Evolutionary conservation across 768 basidiomycete species (phyloP).

Genomic region (Lactarius evosmus): DNA sequence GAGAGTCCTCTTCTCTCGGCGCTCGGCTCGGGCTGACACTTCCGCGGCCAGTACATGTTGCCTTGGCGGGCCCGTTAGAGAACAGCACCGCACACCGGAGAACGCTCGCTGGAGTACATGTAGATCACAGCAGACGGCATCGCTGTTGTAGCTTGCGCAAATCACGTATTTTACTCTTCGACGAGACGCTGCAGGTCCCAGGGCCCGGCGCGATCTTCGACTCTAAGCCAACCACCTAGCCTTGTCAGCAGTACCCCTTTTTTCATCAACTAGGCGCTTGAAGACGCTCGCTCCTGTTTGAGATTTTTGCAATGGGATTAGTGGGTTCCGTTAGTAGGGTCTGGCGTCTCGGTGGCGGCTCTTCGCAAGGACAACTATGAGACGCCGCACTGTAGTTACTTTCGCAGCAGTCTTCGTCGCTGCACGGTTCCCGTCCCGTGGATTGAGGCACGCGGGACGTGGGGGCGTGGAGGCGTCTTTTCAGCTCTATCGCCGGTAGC

Average conservation of each 20-base stretch:
- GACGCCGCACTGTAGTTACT: too few relatives aligned
- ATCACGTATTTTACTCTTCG: not conserved
- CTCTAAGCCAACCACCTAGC: not conserved
- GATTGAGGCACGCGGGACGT: too few relatives aligned
- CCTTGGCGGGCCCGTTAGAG: not conserved
- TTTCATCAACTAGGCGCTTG: not conserved
- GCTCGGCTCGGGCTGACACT: not conserved
- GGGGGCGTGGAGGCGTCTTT: not conserved
- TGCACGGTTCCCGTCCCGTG: not conserved
- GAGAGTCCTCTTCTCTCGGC: not conserved
- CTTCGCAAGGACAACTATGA: not conserved
- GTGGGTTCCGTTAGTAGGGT: not conserved
- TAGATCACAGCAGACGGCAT: too few relatives aligned
- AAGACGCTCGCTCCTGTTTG: not conserved
- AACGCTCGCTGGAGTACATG: too few relatives aligned
- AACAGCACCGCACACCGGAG: not conserved
- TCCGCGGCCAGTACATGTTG: not conserved
- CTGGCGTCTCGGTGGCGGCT: not conserved
- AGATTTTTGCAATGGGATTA: not conserved
- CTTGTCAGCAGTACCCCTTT: not conserved
- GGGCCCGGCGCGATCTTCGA: not conserved
- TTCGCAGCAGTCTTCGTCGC: not conserved
- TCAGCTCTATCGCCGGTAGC: not conserved
- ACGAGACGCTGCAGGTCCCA: not conserved
- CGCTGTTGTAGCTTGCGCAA: not conserved